A percentile compares a stretch with the other conserved stretches of the same genome.
Conservation (phyloP, 2,329 filamentous ascomycete species). For the Dactylellina parvicollis region DNA sequence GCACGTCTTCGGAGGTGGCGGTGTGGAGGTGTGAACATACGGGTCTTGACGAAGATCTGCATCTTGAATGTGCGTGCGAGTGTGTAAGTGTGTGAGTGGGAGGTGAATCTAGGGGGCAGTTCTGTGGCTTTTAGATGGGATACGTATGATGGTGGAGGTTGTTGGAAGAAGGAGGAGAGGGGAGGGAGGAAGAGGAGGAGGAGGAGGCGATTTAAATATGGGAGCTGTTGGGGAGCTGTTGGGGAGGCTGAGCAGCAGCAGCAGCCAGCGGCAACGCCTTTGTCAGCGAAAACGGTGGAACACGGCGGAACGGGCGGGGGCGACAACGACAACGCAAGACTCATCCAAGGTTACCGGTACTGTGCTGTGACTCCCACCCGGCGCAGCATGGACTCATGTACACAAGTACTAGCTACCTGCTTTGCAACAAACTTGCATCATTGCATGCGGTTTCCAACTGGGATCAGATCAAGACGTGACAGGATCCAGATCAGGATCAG, state of each 20-base stretch:
- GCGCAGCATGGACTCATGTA: no score
- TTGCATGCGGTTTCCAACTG: not conserved
- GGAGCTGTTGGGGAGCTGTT: slow-evolving; percentile 5
- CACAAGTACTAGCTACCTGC: no score
- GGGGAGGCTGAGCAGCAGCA: slow-evolving; percentile 2
- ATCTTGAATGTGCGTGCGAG: slow-evolving; percentile 55
- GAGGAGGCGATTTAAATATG: slow-evolving; percentile 53
- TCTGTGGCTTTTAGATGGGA: no score
- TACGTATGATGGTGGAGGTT: not conserved
- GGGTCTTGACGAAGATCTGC: slow-evolving; percentile 59
- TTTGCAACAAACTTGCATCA: no score
- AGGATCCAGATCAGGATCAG: slow-evolving; percentile 7
- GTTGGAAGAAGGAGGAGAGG: slow-evolving; percentile 29
- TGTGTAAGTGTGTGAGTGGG: not conserved
- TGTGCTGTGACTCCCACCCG: slow-evolving; percentile 19
- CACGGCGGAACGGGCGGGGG: slow-evolving; percentile 8
- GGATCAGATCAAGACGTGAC: not conserved
- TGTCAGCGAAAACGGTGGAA: slow-evolving; percentile 36
- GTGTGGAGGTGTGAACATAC: slow-evolving; percentile 52
- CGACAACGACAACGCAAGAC: not conserved
- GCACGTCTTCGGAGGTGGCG: not conserved
- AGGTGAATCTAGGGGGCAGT: slow-evolving; percentile 5
- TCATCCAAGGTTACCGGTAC: no score
- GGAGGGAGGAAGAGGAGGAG: slow-evolving; percentile 13
- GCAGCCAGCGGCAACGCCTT: slow-evolving; percentile 18